These are phyloP conservation scores for Eutypa lata DNA, from an alignment of 2,329 filamentous ascomycete species.

Conservation along the genomic window DNA sequence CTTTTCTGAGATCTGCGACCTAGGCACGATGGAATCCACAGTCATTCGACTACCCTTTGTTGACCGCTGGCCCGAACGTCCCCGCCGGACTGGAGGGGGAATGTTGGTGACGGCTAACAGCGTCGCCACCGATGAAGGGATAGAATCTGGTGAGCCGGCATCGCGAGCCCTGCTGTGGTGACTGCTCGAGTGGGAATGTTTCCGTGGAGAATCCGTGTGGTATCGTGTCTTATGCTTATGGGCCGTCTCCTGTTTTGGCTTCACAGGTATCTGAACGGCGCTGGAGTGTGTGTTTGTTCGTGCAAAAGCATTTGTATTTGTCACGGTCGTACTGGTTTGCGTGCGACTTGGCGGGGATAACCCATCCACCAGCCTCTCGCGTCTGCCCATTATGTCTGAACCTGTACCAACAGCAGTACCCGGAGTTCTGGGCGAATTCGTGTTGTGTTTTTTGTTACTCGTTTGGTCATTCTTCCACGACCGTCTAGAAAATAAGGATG, in stretches of 20 bases:
- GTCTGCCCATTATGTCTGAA: conserved; percentile 18
- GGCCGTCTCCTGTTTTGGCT: conserved; percentile 34
- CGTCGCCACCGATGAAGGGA: conserved; percentile 59
- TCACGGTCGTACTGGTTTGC: conserved; percentile 27
- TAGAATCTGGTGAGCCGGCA: conserved; percentile 48
- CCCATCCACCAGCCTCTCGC: conserved; percentile 20
- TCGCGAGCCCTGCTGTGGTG: conserved; percentile 34
- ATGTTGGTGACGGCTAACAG: conserved; percentile 62
- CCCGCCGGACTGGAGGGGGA: conserved; percentile 43
- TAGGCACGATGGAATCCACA: conserved; percentile 53
- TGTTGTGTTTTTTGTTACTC: conserved; percentile 14
- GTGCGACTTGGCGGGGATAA: conserved; percentile 21
- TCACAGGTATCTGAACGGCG: conserved; percentile 54
- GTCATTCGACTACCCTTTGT: conserved; percentile 39
- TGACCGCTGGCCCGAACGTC: conserved; percentile 27
- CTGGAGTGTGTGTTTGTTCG: conserved; percentile 41
- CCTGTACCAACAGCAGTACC: conserved; percentile 16
- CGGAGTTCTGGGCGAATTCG: conserved; percentile 9
- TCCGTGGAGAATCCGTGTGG: conserved; percentile 29
- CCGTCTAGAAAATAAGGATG: conserved; percentile 15
- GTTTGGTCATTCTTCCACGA: conserved; percentile 27
- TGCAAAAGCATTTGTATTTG: conserved; percentile 24
- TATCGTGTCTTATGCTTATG: conserved; percentile 34
- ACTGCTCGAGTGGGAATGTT: conserved; percentile 27
- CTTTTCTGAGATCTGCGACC: conserved; percentile 55